Conservation (phyloP, 345 rosid species). For the Microcos paniculata region DNA sequence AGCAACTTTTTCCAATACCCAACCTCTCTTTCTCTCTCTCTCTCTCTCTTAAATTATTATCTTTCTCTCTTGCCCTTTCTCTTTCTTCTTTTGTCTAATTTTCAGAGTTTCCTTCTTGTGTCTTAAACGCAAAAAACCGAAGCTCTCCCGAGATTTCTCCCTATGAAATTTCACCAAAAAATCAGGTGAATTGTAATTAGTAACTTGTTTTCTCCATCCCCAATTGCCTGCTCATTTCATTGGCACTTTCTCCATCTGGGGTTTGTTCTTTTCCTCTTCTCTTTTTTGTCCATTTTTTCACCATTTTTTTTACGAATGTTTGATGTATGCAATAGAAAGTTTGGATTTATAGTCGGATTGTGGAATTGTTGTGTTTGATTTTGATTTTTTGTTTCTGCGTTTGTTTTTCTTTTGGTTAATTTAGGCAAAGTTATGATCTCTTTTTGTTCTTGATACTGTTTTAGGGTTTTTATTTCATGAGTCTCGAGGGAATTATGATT, state of each 20-base stretch:
- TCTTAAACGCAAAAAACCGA: background rate
- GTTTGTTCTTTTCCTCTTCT: background rate
- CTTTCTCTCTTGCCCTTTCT: background rate
- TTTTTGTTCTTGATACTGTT: background rate
- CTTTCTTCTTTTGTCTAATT: background rate
- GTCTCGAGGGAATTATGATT: background rate
- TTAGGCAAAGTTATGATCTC: background rate
- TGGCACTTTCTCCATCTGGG: background rate
- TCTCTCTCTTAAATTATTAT: background rate
- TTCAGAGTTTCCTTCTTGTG: background rate
- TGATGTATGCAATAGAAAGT: background rate
- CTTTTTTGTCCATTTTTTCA: background rate
- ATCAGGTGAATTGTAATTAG: background rate
- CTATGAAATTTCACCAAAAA: background rate
- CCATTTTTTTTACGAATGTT: background rate
- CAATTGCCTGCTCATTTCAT: background rate
- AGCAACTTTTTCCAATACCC: background rate
- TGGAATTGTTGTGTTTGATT: background rate
- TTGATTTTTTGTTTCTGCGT: slow-evolving; percentile 1
- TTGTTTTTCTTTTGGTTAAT: background rate
- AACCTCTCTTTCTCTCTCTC: background rate
- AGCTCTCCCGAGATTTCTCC: background rate
- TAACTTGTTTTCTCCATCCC: background rate
- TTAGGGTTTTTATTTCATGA: background rate
- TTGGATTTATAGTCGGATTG: background rate